Evolutionary conservation across 805 yeast genomes (phyloP).

Genomic region (Myxozyma vanderwaltii): DNA sequence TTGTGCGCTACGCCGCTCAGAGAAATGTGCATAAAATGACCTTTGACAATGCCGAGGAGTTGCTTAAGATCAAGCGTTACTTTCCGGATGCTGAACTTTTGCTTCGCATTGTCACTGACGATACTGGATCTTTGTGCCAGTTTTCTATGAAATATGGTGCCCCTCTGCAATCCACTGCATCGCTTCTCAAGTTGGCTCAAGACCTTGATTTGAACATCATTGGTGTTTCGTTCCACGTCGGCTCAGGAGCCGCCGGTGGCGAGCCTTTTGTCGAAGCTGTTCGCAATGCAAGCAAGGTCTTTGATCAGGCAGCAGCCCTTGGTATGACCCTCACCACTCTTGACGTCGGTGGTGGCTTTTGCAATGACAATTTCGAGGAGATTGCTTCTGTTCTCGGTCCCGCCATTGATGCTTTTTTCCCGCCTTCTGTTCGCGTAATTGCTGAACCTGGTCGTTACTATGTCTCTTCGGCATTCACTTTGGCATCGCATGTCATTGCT

Average conservation of each 20-base stretch:
- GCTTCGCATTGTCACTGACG: conserved; percentile 86
- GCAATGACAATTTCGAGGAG: conserved; percentile 56
- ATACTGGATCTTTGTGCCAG: conserved; percentile 80
- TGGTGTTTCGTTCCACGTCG: conserved; percentile 97
- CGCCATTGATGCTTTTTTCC: conserved; percentile 63
- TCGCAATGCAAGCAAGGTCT: conserved; percentile 66
- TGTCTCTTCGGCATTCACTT: conserved; percentile 80
- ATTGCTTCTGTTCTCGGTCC: conserved; percentile 59
- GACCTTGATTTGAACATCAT: conserved; percentile 62
- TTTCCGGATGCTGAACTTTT: conserved; percentile 73
- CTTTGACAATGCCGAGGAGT: conserved; percentile 84
- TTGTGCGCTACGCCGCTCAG: conserved; percentile 65
- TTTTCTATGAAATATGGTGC: conserved; percentile 91
- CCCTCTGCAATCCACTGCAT: conserved; percentile 53
- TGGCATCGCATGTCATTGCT: conserved; percentile 85
- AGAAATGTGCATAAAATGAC: conserved; percentile 70
- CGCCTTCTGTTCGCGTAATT: conserved; percentile 57
- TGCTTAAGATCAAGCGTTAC: conserved; percentile 65
- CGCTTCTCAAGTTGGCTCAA: conserved; percentile 62
- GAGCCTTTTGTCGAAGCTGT: conserved; percentile 37
- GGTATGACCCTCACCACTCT: conserved; percentile 60
- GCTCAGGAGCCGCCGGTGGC: conserved; percentile 74
- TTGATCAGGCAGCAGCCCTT: conserved; percentile 55
- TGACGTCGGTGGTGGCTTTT: conserved; percentile 95
- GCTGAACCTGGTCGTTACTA: conserved; percentile 95